These are phyloP conservation scores for Curvularia sp. DNA, from an alignment of 2,329 filamentous ascomycete genomes.

Conservation along the genomic window DNA sequence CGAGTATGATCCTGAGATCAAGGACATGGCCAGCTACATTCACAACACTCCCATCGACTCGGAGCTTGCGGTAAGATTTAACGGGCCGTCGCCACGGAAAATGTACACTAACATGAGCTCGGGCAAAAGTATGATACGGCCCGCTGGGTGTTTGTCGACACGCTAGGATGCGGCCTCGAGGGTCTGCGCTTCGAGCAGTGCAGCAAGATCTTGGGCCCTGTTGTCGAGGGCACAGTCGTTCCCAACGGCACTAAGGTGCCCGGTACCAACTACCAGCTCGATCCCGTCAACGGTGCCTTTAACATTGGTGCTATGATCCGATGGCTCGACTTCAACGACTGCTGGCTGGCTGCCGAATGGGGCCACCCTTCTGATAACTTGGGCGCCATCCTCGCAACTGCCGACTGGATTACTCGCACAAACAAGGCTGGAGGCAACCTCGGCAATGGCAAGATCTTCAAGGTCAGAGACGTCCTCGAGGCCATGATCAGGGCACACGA, in stretches of 20 bases:
- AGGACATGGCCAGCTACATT: slow-evolving; percentile 93
- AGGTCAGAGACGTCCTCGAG: slow-evolving; percentile 88
- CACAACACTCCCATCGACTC: slow-evolving; percentile 91
- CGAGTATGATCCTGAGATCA: slow-evolving; percentile 89
- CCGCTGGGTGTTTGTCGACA: slow-evolving; percentile 95
- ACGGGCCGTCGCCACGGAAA: too few relatives aligned
- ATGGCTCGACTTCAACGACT: slow-evolving; percentile 99
- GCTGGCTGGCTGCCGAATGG: slow-evolving; percentile 99
- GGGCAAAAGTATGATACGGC: slow-evolving; percentile 83
- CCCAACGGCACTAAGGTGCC: slow-evolving; percentile 91
- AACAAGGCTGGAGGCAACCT: slow-evolving; percentile 83
- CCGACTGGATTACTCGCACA: slow-evolving; percentile 96
- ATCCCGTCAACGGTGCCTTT: slow-evolving; percentile 95
- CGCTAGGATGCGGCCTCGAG: slow-evolving; percentile 94
- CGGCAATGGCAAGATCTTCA: slow-evolving; percentile 78
- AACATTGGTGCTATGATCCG: slow-evolving; percentile 99
- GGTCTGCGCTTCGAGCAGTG: slow-evolving; percentile 95
- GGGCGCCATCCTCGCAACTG: slow-evolving; percentile 93
- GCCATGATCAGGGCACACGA: slow-evolving; percentile 99
- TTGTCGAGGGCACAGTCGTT: slow-evolving; percentile 87
- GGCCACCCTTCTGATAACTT: slow-evolving; percentile 98
- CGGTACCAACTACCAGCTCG: slow-evolving; percentile 91
- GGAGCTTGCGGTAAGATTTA: slow-evolving; percentile 76
- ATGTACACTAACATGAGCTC: slow-evolving; percentile 25
- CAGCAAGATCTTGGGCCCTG: slow-evolving; percentile 89